Base-by-base conservation (phyloP, 140 eudicot species). In the Oenanthe javanica region DNA sequence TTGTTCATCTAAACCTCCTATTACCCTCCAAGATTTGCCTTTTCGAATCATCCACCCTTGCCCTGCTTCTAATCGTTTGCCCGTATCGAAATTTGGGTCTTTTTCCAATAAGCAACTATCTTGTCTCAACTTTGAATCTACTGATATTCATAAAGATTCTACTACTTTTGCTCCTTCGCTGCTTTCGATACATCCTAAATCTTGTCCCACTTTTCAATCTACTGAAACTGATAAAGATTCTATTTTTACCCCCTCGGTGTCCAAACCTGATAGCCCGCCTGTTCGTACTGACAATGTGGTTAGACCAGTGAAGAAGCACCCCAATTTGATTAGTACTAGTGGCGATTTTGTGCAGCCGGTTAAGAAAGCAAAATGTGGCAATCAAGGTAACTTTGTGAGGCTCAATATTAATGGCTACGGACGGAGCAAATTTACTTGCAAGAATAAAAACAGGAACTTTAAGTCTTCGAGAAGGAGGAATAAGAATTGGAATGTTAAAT, bases 301-400 rank as follows among this genome's bases (percentile, higher is more conserved):
- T 79, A 90, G 85, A 81, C 87, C 45, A 63, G 85, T 75, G 79
- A 89, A 81, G 86, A 92, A 79, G 21, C 89, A 81, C 49, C 89
- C 90, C 18, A 89, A 90, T 84, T 77, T 84, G 83, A 92, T 95
- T 69, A 89, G 93, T 10, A 72, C 81, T 25, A 55, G 81, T 77
- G 84, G 77, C 51, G 23, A 55, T 38, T 72, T 81, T 27, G 6
- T 72, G 0, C 66, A 16, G 79, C 79, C 76, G 2, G 84, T 79
- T 74, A 87, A 81, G 79, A 90, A 79, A 84, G 85, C 88, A 14
- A 95, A 87, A 80, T 13, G 67, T 67, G 84, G 63, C 4, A 81
- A 43, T 78, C 97, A 95, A 77, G 99, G 99, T 42, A 95, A 95
- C 59, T 95, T 95, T 72, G 99, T 95, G 88, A 95, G 87, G 78